These are phyloP conservation scores for Leucaena leucocephala DNA, from an alignment of 306 rosid species.

Conservation along the genomic window DNA sequence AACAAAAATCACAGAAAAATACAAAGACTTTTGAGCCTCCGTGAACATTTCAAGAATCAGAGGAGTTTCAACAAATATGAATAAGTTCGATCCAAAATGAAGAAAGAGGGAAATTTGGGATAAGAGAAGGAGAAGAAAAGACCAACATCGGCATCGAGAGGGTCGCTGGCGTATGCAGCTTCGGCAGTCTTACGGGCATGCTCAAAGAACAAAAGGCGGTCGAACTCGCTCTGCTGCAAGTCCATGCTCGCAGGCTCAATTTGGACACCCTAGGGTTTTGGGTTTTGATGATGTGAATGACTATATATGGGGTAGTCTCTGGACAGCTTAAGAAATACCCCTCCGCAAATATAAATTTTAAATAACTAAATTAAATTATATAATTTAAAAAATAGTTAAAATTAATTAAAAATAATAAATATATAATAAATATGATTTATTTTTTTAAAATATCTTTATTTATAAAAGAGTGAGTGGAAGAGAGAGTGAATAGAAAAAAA, in stretches of 20 bases:
- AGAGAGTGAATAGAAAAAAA: too few species aligned
- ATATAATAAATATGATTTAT: too few species aligned
- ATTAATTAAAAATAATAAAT: too few species aligned
- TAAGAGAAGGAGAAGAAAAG: not conserved
- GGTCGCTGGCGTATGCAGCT: conserved; percentile 47
- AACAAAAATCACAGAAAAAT: not conserved
- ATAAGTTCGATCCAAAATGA: not conserved
- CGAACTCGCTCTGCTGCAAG: conserved; percentile 59
- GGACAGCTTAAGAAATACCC: too few species aligned
- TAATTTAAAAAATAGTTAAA: too few species aligned
- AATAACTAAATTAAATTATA: too few species aligned
- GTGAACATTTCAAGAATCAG: conserved; percentile 7
- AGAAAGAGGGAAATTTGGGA: not conserved
- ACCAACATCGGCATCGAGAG: conserved; percentile 64
- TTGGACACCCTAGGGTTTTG: conserved; percentile 22
- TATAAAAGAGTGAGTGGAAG: too few species aligned
- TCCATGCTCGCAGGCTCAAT: conserved; percentile 44
- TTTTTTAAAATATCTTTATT: too few species aligned
- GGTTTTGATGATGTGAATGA: not conserved
- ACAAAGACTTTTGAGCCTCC: not conserved
- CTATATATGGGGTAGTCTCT: not conserved
- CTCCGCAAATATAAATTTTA: too few species aligned
- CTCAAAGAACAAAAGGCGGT: conserved; percentile 64
- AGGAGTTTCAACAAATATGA: not conserved
- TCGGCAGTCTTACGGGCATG: conserved; percentile 66